Conservation (phyloP, 495 filamentous ascomycete species). For the Astrothelium subdiscretum region DNA sequence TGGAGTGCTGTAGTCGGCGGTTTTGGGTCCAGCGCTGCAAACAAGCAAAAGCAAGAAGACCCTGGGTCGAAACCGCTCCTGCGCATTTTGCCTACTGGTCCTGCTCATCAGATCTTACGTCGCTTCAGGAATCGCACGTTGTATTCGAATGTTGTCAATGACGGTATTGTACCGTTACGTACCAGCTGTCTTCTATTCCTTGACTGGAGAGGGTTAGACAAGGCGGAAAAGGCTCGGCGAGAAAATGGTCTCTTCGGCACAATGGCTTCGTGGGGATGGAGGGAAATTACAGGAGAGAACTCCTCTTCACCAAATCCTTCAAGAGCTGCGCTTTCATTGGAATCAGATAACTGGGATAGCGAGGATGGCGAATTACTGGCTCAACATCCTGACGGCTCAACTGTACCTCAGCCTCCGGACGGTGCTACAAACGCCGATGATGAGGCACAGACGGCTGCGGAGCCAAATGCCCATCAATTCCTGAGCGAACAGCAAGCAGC, state of each 20-base stretch:
- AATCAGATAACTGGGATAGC: conserved; percentile 18
- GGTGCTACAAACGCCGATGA: conserved; percentile 45
- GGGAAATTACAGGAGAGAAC: conserved; percentile 78
- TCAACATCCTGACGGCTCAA: conserved; percentile 4
- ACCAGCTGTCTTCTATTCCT: conserved; percentile 95
- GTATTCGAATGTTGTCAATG: conserved; percentile 97
- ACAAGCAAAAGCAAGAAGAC: conserved; percentile 50
- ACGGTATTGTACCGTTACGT: conserved; percentile 88
- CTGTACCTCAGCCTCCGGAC: conserved; percentile 49
- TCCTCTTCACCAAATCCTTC: conserved; percentile 38
- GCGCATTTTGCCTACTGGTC: conserved; percentile 82
- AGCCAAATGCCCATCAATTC: conserved; percentile 17
- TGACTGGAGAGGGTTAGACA: conserved; percentile 87
- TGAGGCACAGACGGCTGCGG: conserved; percentile 15
- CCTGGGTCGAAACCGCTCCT: conserved; percentile 80
- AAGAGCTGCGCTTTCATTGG: conserved; percentile 19
- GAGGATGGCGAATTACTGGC: neutral
- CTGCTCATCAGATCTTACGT: conserved; percentile 74
- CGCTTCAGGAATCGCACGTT: conserved; percentile 86
- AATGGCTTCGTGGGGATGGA: conserved; percentile 88
- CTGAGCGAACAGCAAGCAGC: conserved; percentile 15
- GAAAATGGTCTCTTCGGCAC: conserved; percentile 87
- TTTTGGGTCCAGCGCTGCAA: conserved; percentile 50
- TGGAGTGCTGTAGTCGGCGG: conserved; percentile 81
- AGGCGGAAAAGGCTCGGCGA: conserved; percentile 86